phyloP scores from a whole-genome alignment of 306 rosid species.

The Dalbergia oliveri region DNA sequence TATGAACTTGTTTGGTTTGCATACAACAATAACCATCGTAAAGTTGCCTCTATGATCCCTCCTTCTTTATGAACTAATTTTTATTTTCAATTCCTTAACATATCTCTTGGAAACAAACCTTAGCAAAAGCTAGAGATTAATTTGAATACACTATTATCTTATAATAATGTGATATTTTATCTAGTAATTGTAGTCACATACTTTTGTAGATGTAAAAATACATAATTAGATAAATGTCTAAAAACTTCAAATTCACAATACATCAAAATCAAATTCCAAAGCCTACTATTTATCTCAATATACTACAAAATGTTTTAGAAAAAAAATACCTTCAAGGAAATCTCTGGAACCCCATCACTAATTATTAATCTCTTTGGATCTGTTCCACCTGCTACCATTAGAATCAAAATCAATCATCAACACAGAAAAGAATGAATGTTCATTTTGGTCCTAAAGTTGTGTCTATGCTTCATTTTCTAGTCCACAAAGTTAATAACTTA shows the following conservation, averaged over 20 bases:
- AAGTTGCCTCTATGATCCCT: neutral
- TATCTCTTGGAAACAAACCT: neutral
- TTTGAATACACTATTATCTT: neutral
- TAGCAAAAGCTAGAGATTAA: neutral
- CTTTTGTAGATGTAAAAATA: neutral
- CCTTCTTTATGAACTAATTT: neutral
- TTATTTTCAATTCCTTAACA: neutral
- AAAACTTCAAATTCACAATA: neutral
- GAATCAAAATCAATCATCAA: slow-evolving; percentile 21
- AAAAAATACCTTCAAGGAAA: slow-evolving; percentile 33
- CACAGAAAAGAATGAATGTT: neutral
- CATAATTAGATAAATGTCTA: neutral
- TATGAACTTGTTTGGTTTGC: too few species aligned
- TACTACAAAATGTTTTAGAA: neutral
- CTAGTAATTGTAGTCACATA: neutral
- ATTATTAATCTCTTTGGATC: slow-evolving; percentile 32
- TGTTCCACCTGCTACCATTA: slow-evolving; percentile 28
- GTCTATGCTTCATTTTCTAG: too few species aligned
- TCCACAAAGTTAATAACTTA: too few species aligned
- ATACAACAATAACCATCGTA: too few species aligned
- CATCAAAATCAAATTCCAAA: neutral
- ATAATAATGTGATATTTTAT: neutral
- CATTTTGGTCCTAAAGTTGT: too few species aligned
- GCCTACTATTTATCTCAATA: neutral
- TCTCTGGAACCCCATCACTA: slow-evolving; percentile 26